Evolutionary conservation across 192 early-diverging fungal species (phyloP), one percentile per base, ranked within the genome.

Genomic region (Allomyces arbusculus): DNA sequence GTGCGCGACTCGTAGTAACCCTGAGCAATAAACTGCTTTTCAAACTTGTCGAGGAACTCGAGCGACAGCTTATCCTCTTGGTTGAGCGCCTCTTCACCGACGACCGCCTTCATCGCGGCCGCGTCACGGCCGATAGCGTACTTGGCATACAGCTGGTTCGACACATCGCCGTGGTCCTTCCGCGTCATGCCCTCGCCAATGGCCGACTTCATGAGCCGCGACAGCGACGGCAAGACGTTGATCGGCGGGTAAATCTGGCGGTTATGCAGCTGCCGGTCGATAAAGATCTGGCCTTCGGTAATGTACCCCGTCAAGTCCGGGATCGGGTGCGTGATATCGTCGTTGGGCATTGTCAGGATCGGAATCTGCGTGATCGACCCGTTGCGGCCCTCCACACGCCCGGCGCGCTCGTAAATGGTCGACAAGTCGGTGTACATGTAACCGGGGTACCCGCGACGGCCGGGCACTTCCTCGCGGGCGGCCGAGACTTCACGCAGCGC

Each of bases 371-470:
- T 99, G 67, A 99, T 99, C 44, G 89, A 92, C 63, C 95, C 95
- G 76, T 94, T 95, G 65, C 95, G 81, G 65, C 95, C 95, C 64
- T 87, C 87, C 19, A 99, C 95, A 69, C 95, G 91, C 61, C 95
- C 95, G 19, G 94, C 95, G 73, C 95, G 87, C 78, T 99, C 95
- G 72, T 99, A 99, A 71, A 99, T 99, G 66, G 94, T 99, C 24
- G 95, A 93, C 80, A 99, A 84, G 86, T 99, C 95, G 10, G 95
- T 99, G 81, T 99, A 99, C 95, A 99, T 99, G 74, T 99, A 99
- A 79, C 95, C 95, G 20, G 95, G 95, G 79, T 99, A 99, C 70
- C 95, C 95, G 75, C 94, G 91, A 74, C 95, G 91, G 74, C 95
- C 95, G 9, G 95, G 95, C 3, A 99, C 95, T 81, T 99, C 95